Evolutionary conservation across 768 basidiomycete genomes (phyloP), one percentile per base, ranked within the genome.

Genomic region (Leccinum arenicola): DNA sequence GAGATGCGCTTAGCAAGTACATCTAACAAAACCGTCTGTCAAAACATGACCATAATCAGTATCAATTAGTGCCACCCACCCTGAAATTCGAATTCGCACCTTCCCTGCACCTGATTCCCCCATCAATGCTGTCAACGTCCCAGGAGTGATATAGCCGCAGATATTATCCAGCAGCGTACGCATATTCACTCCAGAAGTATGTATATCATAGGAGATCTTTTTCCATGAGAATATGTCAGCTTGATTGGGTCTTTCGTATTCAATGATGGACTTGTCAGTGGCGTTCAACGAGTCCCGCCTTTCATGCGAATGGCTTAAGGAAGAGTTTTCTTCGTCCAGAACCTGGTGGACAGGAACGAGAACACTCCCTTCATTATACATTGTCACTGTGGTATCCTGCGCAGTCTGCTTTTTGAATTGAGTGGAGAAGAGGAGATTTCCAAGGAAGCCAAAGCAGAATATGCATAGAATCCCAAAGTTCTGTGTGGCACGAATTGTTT

Each of bases 171-270:
- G 72, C 0, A 83, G 68, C 31, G 67, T 73, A 21, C 81, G 75
- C 31, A 84, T 77, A 1, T 58, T 55, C 11, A 69, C 72, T 36
- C 67, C 66, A 0, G 62, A 54, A 47, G 73, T 65, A 2, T 82
- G 79, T 2, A 93, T 85, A 51, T 79, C 80, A 70, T 94, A 95
- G 57, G 78, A 76, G 51, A 93, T 64, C 59, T 85, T 75, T 54
- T 84, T 80, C 91, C 91, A 95, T 1, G 92, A 90, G 73, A 95
- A 94, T 3, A 87, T 75, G 60, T 87, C 79, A 19, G 69, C 74
- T 75, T 3, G 29, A n/a, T 2, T 50, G 17, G 51, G 27, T 8
- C 21, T 45, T 61, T 77, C 80, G 0, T 19, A 14, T 11, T 35
- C 3, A 19, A 48, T 17, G 15, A 38, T 8, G 4, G 27, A 5